Evolutionary conservation across 305 asterid genomes (phyloP).

Genomic region (Salvia sclarea): DNA sequence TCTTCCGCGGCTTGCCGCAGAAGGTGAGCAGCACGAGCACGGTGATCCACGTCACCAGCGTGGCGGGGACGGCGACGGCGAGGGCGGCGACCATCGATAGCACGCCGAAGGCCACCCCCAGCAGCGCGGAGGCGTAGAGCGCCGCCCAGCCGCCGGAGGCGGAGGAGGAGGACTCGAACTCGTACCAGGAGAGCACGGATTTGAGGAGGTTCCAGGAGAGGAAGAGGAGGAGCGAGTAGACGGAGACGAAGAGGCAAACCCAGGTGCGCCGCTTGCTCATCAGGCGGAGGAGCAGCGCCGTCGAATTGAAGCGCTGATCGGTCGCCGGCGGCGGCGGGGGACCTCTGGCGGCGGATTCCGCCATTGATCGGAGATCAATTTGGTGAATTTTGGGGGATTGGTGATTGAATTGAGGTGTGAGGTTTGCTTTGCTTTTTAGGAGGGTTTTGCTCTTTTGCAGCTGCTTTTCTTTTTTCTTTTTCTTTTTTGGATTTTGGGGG

Average conservation of each 20-base stretch:
- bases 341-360: conserved; percentile 11
- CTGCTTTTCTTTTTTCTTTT: background rate
- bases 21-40: conserved; percentile 77
- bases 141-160: conserved; percentile 57
- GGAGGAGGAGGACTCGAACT: conserved; percentile 36
- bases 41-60: conserved; percentile 82
- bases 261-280: conserved; percentile 82
- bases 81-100: conserved; percentile 84
- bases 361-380: conserved; percentile 19
- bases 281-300: conserved; percentile 44
- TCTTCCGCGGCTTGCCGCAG: conserved; percentile 71
- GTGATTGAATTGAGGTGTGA: background rate
- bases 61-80: conserved; percentile 88
- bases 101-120: conserved; percentile 71
- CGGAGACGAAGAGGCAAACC: conserved; percentile 68
- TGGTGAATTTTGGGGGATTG: background rate
- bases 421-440: conserved; percentile 7
- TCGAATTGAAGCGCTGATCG: conserved; percentile 18
- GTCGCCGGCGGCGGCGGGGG: background rate
- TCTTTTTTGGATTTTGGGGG: background rate
- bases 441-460: background rate
- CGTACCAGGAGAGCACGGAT: conserved; percentile 69
- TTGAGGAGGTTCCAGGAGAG: conserved; percentile 79
- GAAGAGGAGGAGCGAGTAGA: conserved; percentile 66
- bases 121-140: conserved; percentile 58